phyloP scores from a whole-genome alignment of 331 rosid species.

The Malus hybrid region DNA sequence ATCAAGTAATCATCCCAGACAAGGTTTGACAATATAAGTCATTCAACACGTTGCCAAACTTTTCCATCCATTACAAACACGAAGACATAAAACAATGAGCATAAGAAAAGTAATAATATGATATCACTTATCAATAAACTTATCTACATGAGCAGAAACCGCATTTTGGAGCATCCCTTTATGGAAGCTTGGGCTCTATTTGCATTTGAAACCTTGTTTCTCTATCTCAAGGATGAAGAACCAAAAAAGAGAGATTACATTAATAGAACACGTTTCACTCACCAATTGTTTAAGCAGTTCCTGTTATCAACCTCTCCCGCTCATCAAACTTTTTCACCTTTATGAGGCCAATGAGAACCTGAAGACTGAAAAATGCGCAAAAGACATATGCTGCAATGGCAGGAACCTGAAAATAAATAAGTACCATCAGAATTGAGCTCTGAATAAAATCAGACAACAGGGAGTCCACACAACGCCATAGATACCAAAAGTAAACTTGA shows the following conservation, averaged over 20 bases:
- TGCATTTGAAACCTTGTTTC: background rate
- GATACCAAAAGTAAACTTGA: background rate
- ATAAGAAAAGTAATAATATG: background rate
- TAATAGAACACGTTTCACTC: constrained; percentile 21
- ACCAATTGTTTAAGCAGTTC: constrained; percentile 55
- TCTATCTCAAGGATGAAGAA: background rate
- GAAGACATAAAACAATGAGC: background rate
- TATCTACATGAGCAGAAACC: background rate
- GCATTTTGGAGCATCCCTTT: background rate
- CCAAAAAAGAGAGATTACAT: background rate
- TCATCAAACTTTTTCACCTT: constrained; percentile 84
- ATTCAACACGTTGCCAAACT: background rate
- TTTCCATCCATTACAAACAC: background rate
- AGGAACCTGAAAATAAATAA: constrained; percentile 54
- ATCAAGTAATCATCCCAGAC: background rate
- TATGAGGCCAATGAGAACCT: constrained; percentile 77
- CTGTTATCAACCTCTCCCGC: constrained; percentile 70
- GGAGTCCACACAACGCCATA: background rate
- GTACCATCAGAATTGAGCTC: background rate
- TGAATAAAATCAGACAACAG: background rate
- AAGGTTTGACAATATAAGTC: background rate
- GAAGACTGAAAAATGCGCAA: constrained; percentile 71
- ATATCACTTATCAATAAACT: background rate
- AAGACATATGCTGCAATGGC: constrained; percentile 52
- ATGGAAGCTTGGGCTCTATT: background rate